Percentiles rank a stretch among this genome's conserved stretches.
Conservation (phyloP, 2,329 filamentous ascomycete genomes). For the Pseudogymnoascus sp. region DNA sequence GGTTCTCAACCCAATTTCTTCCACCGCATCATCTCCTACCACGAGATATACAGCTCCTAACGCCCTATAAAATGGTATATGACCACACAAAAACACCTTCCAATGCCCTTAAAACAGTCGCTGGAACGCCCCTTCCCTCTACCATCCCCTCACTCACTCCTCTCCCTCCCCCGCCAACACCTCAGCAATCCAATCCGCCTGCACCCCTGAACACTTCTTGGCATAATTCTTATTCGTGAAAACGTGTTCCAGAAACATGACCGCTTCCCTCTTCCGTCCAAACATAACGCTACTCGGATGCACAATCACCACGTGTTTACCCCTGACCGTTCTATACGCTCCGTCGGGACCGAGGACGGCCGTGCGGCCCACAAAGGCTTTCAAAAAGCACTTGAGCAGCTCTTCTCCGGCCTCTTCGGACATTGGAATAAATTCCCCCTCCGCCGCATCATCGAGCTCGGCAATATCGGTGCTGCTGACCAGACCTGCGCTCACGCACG, state of each 20-base stretch:
- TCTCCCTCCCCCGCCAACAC: constrained; percentile 14
- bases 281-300: constrained; percentile 56
- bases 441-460: background rate
- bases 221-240: constrained; percentile 59
- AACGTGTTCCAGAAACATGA: constrained; percentile 61
- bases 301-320: constrained; percentile 51
- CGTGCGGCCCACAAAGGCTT: constrained; percentile 51
- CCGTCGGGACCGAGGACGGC: constrained; percentile 51
- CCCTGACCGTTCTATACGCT: constrained; percentile 51
- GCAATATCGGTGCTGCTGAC: constrained; percentile 10
- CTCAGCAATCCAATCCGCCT: constrained; percentile 46
- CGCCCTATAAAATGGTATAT: background rate
- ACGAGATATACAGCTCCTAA: background rate
- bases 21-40: background rate
- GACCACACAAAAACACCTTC: background rate
- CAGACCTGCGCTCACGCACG: constrained; percentile 46
- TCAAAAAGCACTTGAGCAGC: constrained; percentile 53
- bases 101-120: background rate
- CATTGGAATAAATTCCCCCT: constrained; percentile 37
- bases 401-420: constrained; percentile 45
- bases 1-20: background rate
- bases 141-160: background rate
- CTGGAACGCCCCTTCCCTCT: background rate
- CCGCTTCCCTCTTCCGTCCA: constrained; percentile 54
- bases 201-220: constrained; percentile 55